Evolutionary conservation across 768 basidiomycete species (phyloP).

Genomic region (Lyophyllum decastes): DNA sequence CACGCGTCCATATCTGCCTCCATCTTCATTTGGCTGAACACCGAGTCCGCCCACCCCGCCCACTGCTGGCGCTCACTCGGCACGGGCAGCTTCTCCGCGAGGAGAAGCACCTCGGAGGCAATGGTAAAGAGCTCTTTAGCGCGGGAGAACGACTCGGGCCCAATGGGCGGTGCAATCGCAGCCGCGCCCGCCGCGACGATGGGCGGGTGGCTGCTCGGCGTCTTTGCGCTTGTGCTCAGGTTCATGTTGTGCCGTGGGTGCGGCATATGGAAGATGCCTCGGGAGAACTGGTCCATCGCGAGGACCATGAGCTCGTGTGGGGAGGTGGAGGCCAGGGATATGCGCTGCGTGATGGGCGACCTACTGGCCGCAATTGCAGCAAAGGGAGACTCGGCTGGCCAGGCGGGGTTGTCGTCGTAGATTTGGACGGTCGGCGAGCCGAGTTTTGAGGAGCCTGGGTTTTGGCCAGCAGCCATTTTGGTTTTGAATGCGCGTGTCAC

Average conservation of each 20-base stretch:
- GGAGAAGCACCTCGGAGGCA: slow-evolving; percentile 58
- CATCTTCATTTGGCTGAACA: slow-evolving; percentile 67
- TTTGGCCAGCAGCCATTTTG: too few relatives aligned
- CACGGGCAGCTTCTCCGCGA: slow-evolving; percentile 55
- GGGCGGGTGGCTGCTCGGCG: slow-evolving; percentile 6
- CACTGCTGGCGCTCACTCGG: slow-evolving; percentile 51
- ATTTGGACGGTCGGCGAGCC: slow-evolving; percentile 17
- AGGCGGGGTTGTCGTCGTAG: slow-evolving; percentile 42
- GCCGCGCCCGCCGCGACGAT: slow-evolving; percentile 11
- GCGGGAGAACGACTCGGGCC: slow-evolving; percentile 46
- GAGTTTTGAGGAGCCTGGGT: neutral
- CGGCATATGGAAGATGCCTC: slow-evolving; percentile 75
- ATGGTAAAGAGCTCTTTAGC: slow-evolving; percentile 63
- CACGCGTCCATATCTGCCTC: slow-evolving; percentile 55
- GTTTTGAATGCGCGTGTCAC: slow-evolving; percentile 27
- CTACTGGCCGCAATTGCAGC: slow-evolving; percentile 47
- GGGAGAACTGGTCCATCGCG: slow-evolving; percentile 69
- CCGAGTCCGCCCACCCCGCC: slow-evolving; percentile 62
- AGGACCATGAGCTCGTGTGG: slow-evolving; percentile 56
- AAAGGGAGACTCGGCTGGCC: slow-evolving; percentile 56
- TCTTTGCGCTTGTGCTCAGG: slow-evolving; percentile 3
- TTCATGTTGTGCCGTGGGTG: slow-evolving; percentile 33
- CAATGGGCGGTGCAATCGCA: slow-evolving; percentile 13
- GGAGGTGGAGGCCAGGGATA: slow-evolving; percentile 40
- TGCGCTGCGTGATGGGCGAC: slow-evolving; percentile 50